These are phyloP conservation scores for Striga hermonthica DNA, from an alignment of 305 asterid species.

Conservation along the genomic window DNA sequence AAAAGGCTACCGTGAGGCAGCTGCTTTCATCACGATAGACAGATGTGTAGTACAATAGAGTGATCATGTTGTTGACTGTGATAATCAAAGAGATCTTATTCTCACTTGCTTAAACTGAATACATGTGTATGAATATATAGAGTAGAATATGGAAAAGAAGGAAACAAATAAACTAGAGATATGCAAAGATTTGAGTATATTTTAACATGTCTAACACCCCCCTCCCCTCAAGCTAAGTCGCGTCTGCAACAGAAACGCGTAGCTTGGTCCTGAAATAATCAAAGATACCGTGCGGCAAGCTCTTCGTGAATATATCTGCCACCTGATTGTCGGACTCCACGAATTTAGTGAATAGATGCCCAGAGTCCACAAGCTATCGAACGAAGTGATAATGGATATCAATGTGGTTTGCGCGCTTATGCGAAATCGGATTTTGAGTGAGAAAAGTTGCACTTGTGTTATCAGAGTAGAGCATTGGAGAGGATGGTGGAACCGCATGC, in stretches of 20 bases:
- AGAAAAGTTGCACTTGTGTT: constrained; percentile 15
- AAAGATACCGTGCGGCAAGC: background rate
- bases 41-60: too few relatives aligned
- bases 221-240: too few relatives aligned
- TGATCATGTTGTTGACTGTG: too few relatives aligned
- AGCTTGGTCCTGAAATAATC: constrained; percentile 22
- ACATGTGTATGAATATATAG: too few relatives aligned
- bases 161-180: too few relatives aligned
- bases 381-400: constrained; percentile 21
- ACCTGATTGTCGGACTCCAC: background rate
- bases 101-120: too few relatives aligned
- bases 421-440: constrained; percentile 9
- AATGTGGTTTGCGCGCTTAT: constrained; percentile 13
- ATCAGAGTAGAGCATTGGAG: constrained; percentile 9
- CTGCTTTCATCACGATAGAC: too few relatives aligned
- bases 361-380: constrained; percentile 9
- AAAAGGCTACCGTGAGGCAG: too few relatives aligned
- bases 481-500: background rate
- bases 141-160: too few relatives aligned
- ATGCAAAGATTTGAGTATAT: too few relatives aligned
- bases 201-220: too few relatives aligned
- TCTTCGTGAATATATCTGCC: constrained; percentile 19
- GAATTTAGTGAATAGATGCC: background rate
- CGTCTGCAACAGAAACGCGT: background rate
- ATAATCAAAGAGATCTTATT: too few relatives aligned